A percentile compares a stretch with the other conserved stretches of the same genome.
These are phyloP conservation scores for Protomyces macrosporus DNA, from an alignment of 1,139 yeast species.

Conservation along the genomic window DNA sequence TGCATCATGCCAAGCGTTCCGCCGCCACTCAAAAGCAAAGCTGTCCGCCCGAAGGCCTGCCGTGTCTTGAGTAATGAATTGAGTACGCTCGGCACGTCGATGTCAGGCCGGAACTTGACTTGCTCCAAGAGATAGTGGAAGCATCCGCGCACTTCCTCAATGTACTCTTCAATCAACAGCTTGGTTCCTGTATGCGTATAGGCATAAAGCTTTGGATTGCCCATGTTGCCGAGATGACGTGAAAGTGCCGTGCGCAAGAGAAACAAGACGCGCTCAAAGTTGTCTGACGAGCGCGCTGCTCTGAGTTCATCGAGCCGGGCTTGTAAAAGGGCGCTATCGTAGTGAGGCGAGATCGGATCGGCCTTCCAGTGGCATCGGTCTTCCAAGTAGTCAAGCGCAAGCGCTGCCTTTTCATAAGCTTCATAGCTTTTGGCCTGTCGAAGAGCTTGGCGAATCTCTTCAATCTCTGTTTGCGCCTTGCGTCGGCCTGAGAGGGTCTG, in stretches of 20 bases:
- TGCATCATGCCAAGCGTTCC: conserved; percentile 90
- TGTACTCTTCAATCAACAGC: conserved; percentile 70
- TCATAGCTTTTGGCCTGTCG: conserved; percentile 11
- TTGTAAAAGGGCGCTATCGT: conserved; percentile 63
- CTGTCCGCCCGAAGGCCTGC: conserved; percentile 88
- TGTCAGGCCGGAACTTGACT: conserved; percentile 26
- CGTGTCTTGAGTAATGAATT: conserved; percentile 83
- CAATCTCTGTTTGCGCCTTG: background rate
- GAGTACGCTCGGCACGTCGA: conserved; percentile 64
- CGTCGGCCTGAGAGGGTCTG: background rate
- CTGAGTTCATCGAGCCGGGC: conserved; percentile 55
- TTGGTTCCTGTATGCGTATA: conserved; percentile 86
- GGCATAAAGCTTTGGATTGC: conserved; percentile 68
- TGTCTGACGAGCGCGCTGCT: conserved; percentile 53
- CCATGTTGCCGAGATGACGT: conserved; percentile 82
- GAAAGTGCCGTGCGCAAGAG: conserved; percentile 78
- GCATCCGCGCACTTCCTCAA: conserved; percentile 65
- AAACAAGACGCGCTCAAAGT: conserved; percentile 60
- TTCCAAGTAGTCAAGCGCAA: conserved; percentile 13
- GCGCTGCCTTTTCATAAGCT: conserved; percentile 13
- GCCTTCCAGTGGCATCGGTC: conserved; percentile 61
- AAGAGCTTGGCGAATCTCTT: conserved; percentile 2
- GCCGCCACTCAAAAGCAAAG: conserved; percentile 88
- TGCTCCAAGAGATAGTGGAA: conserved; percentile 46
- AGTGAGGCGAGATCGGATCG: conserved; percentile 53